phyloP scores from a whole-genome alignment of 2,329 filamentous ascomycete genomes.

The Xylaria multiplex region DNA sequence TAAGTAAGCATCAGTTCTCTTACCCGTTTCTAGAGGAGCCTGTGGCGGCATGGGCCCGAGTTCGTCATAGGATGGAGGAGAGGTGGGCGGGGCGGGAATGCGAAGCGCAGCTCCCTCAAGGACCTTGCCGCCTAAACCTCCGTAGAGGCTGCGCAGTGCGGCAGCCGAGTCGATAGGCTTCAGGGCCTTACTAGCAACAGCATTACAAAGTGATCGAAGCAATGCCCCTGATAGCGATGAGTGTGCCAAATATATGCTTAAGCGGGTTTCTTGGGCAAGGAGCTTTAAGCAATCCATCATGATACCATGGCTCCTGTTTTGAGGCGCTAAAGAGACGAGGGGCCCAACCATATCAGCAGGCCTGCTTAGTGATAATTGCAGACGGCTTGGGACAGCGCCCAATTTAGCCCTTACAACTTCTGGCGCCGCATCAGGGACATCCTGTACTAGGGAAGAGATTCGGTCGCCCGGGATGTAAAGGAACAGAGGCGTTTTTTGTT shows the following conservation, averaged over 20 bases:
- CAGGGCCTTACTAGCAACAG: constrained; percentile 8
- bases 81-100: background rate
- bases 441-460: constrained; percentile 14
- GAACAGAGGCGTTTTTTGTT: constrained; percentile 13
- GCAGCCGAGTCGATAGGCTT: constrained; percentile 11
- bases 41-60: constrained; percentile 7
- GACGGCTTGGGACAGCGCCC: constrained; percentile 5
- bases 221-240: constrained; percentile 5
- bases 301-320: constrained; percentile 9
- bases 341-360: constrained; percentile 12
- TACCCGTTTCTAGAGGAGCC: constrained; percentile 6
- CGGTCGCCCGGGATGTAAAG: constrained; percentile 10
- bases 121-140: constrained; percentile 11
- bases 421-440: constrained; percentile 4
- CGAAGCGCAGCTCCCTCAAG: constrained; percentile 1
- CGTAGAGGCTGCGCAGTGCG: background rate
- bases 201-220: constrained; percentile 7
- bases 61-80: constrained; percentile 5
- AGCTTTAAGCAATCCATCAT: constrained; percentile 16
- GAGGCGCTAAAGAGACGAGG: constrained; percentile 6
- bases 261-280: constrained; percentile 11
- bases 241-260: constrained; percentile 16
- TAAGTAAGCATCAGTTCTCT: constrained; percentile 13
- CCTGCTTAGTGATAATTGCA: constrained; percentile 17
- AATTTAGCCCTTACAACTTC: constrained; percentile 9